Percentiles rank a stretch among this genome's conserved stretches.
These are phyloP conservation scores for Globisporangium barbulae DNA, from an alignment of 352 stramenopile species.

Conservation along the genomic window DNA sequence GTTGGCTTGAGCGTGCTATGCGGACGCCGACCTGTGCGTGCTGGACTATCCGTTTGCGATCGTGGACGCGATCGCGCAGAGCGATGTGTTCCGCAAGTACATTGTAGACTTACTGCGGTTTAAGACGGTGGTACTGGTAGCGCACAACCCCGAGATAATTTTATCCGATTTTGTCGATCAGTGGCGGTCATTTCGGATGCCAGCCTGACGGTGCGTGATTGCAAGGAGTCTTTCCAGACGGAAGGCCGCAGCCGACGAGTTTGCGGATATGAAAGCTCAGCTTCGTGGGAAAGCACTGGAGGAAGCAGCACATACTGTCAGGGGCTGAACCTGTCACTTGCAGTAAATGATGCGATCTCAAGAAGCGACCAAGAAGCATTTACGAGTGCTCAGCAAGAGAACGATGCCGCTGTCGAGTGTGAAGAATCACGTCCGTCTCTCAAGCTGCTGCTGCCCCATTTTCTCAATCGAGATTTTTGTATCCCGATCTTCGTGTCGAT, in stretches of 20 bases:
- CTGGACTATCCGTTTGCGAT: constrained; percentile 42
- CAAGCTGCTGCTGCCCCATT: not conserved
- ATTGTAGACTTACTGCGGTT: constrained; percentile 37
- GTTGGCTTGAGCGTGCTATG: constrained; percentile 47
- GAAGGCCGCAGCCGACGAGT: not conserved
- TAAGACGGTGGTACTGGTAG: constrained; percentile 54
- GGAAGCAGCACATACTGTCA: not conserved
- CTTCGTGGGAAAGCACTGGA: too few species aligned
- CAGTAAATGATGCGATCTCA: too few species aligned
- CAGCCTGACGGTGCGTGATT: not conserved
- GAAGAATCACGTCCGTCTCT: not conserved
- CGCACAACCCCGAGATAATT: constrained; percentile 46
- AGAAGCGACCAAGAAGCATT: too few species aligned
- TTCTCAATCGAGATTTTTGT: not conserved
- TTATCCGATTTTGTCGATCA: constrained; percentile 35
- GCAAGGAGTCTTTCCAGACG: not conserved
- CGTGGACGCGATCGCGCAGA: constrained; percentile 55
- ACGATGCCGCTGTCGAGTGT: too few species aligned
- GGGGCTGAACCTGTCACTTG: too few species aligned
- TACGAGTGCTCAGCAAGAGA: too few species aligned
- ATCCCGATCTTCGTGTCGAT: not conserved
- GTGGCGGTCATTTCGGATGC: constrained; percentile 17
- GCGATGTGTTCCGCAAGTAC: constrained; percentile 48
- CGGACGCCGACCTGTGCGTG: constrained; percentile 47
- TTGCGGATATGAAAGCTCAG: too few species aligned